Evolutionary conservation across 805 yeast genomes (phyloP).

Genomic region (Saturnispora silvae): DNA sequence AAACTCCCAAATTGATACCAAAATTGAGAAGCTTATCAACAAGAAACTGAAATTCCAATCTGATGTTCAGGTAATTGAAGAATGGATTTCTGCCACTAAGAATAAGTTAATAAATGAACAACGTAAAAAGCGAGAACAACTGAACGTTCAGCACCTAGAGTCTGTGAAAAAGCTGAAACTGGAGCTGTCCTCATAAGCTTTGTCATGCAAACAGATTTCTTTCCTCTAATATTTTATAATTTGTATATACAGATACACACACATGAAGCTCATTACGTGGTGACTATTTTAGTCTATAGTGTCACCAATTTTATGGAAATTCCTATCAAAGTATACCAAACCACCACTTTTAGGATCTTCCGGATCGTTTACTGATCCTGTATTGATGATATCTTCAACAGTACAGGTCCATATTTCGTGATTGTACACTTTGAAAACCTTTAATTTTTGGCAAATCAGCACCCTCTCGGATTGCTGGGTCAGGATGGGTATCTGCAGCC

Average conservation of each 20-base stretch:
- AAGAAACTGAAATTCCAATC: conserved; percentile 23
- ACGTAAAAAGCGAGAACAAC: conserved; percentile 16
- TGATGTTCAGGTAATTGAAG: conserved; percentile 17
- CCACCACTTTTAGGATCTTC: conserved; percentile 42
- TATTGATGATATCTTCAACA: conserved; percentile 45
- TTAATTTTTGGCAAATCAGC: conserved; percentile 47
- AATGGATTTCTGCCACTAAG: conserved; percentile 21
- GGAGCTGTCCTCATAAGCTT: background rate
- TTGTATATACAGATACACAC: too few relatives aligned
- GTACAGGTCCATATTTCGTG: conserved; percentile 89
- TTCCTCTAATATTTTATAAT: background rate
- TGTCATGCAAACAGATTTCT: background rate
- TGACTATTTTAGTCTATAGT: too few relatives aligned
- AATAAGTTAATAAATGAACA: conserved; percentile 13
- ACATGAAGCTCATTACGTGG: too few relatives aligned
- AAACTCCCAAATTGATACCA: conserved; percentile 20
- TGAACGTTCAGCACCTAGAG: conserved; percentile 19
- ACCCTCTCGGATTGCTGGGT: conserved; percentile 43
- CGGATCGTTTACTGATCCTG: conserved; percentile 19
- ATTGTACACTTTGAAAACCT: conserved; percentile 54
- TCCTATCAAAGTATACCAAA: conserved; percentile 50
- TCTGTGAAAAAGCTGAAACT: conserved; percentile 1
- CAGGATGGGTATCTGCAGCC: conserved; percentile 42
- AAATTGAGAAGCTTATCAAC: conserved; percentile 25
- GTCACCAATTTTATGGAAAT: conserved; percentile 37